phyloP scores from a whole-genome alignment of 1,284 basidiomycete genomes.

The Boletellus deceptivus region DNA sequence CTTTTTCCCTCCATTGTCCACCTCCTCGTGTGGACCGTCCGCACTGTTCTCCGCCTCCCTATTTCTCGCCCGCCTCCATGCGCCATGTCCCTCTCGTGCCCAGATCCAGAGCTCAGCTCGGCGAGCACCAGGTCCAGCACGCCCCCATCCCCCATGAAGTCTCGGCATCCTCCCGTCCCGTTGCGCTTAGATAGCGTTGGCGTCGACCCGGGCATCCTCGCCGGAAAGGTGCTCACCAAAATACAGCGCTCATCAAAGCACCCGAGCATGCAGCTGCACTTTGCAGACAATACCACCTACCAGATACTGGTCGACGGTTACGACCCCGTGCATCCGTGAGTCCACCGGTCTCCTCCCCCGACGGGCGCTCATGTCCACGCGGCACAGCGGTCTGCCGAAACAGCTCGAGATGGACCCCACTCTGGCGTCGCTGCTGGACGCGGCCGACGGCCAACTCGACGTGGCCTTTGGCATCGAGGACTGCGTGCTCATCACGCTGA shows the following conservation, averaged over 20 bases:
- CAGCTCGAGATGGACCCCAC: constrained; percentile 53
- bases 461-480: constrained; percentile 46
- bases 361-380: background rate
- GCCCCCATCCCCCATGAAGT: constrained; percentile 29
- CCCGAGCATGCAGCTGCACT: constrained; percentile 54
- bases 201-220: constrained; percentile 45
- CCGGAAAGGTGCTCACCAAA: constrained; percentile 51
- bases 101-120: constrained; percentile 17
- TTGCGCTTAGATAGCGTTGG: constrained; percentile 41
- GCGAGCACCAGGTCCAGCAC: constrained; percentile 8
- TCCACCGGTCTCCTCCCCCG: background rate
- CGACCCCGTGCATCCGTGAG: constrained; percentile 46
- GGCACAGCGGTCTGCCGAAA: constrained; percentile 49
- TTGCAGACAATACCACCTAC: constrained; percentile 51
- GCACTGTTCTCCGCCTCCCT: background rate
- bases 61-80: constrained; percentile 6
- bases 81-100: constrained; percentile 14
- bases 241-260: constrained; percentile 53
- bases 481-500: constrained; percentile 53
- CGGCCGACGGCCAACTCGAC: constrained; percentile 36
- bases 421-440: constrained; percentile 41
- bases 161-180: constrained; percentile 30
- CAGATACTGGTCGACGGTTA: constrained; percentile 64
- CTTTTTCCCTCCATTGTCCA: constrained; percentile 20
- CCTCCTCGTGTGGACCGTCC: constrained; percentile 6